phyloP scores from a whole-genome alignment of 108 stramenopile species.

The Cyclotella baltica region DNA sequence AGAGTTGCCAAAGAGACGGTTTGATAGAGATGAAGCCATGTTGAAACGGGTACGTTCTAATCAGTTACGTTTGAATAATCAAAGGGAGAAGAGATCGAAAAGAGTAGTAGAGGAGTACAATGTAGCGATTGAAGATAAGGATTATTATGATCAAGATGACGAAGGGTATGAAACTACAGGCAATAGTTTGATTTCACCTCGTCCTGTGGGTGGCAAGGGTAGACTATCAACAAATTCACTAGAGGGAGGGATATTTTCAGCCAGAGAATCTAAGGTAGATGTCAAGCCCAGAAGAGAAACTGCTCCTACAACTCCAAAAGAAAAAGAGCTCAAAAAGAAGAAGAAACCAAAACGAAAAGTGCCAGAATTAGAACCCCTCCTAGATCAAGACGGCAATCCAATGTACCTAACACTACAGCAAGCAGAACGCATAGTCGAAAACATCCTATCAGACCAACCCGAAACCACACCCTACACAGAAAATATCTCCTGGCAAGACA shows the following conservation, averaged over 20 bases:
- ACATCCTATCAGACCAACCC: slow-evolving; percentile 39
- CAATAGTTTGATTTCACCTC: slow-evolving; percentile 60
- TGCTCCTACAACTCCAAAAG: neutral
- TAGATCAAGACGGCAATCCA: slow-evolving; percentile 72
- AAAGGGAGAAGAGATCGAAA: neutral
- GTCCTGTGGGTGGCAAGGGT: slow-evolving; percentile 66
- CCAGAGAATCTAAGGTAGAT: slow-evolving; percentile 12
- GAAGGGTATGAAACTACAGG: slow-evolving; percentile 55
- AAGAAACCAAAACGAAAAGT: slow-evolving; percentile 43
- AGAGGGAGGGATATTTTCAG: slow-evolving; percentile 58
- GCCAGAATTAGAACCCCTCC: slow-evolving; percentile 30
- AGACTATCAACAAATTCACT: slow-evolving; percentile 29
- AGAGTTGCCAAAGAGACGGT: neutral
- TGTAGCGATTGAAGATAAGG: slow-evolving; percentile 24
- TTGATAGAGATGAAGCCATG: slow-evolving; percentile 41
- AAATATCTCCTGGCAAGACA: slow-evolving; percentile 61
- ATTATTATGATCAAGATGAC: slow-evolving; percentile 67
- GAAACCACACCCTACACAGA: slow-evolving; percentile 8
- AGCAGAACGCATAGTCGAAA: slow-evolving; percentile 60
- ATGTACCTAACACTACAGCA: slow-evolving; percentile 71
- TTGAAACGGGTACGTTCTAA: slow-evolving; percentile 53
- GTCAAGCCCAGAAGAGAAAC: neutral
- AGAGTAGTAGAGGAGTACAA: slow-evolving; percentile 9
- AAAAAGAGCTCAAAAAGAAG: slow-evolving; percentile 4
- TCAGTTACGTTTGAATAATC: slow-evolving; percentile 43